Conservation (phyloP, 2,329 filamentous ascomycete genomes). For the Beauveria varroae region DNA sequence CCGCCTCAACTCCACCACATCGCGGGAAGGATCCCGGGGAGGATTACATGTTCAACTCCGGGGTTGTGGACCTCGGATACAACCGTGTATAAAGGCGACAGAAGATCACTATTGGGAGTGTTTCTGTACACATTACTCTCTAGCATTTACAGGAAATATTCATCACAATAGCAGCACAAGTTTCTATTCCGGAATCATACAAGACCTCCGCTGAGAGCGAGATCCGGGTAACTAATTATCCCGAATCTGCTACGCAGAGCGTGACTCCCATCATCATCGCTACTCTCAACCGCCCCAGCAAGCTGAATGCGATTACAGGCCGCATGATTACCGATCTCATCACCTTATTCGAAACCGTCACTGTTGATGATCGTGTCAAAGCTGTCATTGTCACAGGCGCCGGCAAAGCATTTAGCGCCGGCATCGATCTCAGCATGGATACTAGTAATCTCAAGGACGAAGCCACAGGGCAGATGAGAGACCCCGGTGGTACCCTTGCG, state of each 20-base stretch:
- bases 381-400: slow-evolving; percentile 53
- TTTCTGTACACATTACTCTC: background rate
- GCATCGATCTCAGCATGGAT: slow-evolving; percentile 43
- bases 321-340: slow-evolving; percentile 36
- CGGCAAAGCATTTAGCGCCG: slow-evolving; percentile 56
- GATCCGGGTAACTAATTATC: slow-evolving; percentile 5
- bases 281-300: slow-evolving; percentile 45
- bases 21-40: background rate
- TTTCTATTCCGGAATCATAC: slow-evolving; percentile 1
- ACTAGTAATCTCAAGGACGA: background rate
- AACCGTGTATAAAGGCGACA: background rate
- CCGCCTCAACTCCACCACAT: background rate
- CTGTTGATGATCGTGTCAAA: slow-evolving; percentile 46
- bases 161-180: background rate
- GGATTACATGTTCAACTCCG: background rate
- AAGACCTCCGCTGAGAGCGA: background rate
- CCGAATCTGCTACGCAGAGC: background rate
- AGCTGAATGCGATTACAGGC: slow-evolving; percentile 45
- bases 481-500: slow-evolving; percentile 28
- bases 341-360: slow-evolving; percentile 45
- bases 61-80: background rate
- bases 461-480: background rate
- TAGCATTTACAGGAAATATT: background rate
- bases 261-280: slow-evolving; percentile 32
- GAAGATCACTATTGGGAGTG: background rate